phyloP scores from a whole-genome alignment of 163 green algal species.

The Scenedesmus sp. region DNA sequence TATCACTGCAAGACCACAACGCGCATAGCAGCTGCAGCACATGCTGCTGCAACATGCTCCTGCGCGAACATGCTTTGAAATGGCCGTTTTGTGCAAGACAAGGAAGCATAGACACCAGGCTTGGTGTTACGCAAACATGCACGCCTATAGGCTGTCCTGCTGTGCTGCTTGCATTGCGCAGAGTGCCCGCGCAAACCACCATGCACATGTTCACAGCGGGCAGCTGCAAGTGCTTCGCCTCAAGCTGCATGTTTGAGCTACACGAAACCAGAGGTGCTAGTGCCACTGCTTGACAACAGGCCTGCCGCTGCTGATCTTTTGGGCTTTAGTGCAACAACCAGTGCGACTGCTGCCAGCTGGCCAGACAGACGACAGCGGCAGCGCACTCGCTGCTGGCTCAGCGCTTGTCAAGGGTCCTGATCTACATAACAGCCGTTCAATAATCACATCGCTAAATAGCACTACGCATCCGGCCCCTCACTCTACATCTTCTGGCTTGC shows the following conservation, averaged over 20 bases:
- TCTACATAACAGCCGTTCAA: not conserved
- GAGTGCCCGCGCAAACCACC: not conserved
- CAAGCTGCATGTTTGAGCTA: not conserved
- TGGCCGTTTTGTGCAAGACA: too few relatives aligned
- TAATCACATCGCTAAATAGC: not conserved
- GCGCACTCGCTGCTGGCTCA: not conserved
- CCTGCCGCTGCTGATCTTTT: not conserved
- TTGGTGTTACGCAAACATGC: too few relatives aligned
- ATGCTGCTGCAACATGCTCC: not conserved
- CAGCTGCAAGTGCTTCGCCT: not conserved
- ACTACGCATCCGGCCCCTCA: not conserved
- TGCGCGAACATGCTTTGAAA: too few relatives aligned
- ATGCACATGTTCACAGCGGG: not conserved
- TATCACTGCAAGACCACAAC: not conserved
- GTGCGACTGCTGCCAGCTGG: not conserved
- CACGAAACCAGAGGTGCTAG: not conserved
- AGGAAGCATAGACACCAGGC: too few relatives aligned
- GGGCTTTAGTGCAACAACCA: not conserved
- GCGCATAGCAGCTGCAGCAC: not conserved
- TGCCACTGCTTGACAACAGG: not conserved
- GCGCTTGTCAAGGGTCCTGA: not conserved
- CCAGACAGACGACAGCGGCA: not conserved
- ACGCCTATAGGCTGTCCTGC: too few relatives aligned
- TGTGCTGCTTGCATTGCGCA: too few relatives aligned
- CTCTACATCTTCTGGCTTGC: conserved; percentile 79